Evolutionary conservation across 805 yeast genomes (phyloP).

Genomic region (Sugiyamaella chiloensis): DNA sequence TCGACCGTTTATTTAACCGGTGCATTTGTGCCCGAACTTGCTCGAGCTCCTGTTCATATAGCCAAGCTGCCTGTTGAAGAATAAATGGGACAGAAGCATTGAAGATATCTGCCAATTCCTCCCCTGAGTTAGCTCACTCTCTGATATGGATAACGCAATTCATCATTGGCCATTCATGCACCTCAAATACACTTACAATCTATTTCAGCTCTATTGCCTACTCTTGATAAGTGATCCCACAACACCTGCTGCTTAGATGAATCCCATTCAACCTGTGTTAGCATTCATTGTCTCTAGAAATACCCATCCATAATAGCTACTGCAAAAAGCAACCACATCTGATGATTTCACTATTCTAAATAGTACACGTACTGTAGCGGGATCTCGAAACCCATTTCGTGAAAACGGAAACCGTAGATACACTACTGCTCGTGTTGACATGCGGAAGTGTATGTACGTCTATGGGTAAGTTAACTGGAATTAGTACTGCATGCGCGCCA

Average conservation of each 20-base stretch:
- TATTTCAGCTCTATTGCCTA: constrained; percentile 32
- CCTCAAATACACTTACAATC: constrained; percentile 28
- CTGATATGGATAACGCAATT: background rate
- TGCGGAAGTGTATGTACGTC: too few relatives aligned
- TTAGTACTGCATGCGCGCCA: too few relatives aligned
- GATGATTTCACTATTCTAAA: too few relatives aligned
- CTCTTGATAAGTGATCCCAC: constrained; percentile 35
- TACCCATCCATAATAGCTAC: too few relatives aligned
- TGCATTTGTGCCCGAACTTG: constrained; percentile 34
- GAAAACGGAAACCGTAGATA: constrained; percentile 44
- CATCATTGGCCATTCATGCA: background rate
- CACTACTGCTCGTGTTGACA: constrained; percentile 33
- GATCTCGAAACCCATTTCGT: constrained; percentile 42
- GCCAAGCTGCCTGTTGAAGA: constrained; percentile 42
- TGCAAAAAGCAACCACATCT: too few relatives aligned
- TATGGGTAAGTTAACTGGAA: too few relatives aligned
- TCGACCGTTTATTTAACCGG: constrained; percentile 13
- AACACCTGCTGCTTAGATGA: constrained; percentile 32
- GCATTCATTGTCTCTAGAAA: too few relatives aligned
- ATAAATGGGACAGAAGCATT: constrained; percentile 37
- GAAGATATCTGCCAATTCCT: constrained; percentile 32
- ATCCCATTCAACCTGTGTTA: constrained; percentile 31
- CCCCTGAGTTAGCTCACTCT: background rate
- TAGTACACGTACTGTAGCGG: constrained; percentile 29
- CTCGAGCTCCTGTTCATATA: constrained; percentile 39